A percentile compares a stretch with the other conserved stretches of the same genome.
Conservation (phyloP, 2,329 filamentous ascomycete species). For the Diplodia scrobiculata region DNA sequence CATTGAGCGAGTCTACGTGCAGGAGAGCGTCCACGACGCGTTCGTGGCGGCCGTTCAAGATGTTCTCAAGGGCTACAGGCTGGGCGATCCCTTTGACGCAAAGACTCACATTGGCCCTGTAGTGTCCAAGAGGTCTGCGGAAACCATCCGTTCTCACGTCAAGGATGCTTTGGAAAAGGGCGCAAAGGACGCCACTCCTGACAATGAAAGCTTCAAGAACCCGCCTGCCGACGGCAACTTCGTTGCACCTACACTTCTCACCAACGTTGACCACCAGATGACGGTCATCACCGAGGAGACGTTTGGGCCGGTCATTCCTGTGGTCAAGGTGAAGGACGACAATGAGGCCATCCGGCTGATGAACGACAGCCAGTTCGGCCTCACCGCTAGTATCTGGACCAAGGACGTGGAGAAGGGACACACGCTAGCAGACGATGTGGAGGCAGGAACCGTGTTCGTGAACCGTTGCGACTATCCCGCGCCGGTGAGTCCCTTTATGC, state of each 20-base stretch:
- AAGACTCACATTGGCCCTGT: slow-evolving; percentile 85
- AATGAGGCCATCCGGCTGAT: slow-evolving; percentile 80
- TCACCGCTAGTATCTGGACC: slow-evolving; percentile 97
- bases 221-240: slow-evolving; percentile 81
- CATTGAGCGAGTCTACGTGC: slow-evolving; percentile 87
- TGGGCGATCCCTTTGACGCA: slow-evolving; percentile 83
- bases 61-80: slow-evolving; percentile 74
- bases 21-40: slow-evolving; percentile 77
- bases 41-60: slow-evolving; percentile 79
- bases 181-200: slow-evolving; percentile 79
- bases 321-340: slow-evolving; percentile 82
- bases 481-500: slow-evolving; percentile 65
- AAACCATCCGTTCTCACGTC: slow-evolving; percentile 76
- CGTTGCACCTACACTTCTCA: slow-evolving; percentile 81
- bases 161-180: slow-evolving; percentile 80
- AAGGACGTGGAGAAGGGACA: slow-evolving; percentile 77
- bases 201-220: slow-evolving; percentile 73
- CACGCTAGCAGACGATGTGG: slow-evolving; percentile 75
- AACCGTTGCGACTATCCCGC: slow-evolving; percentile 92
- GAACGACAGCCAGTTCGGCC: slow-evolving; percentile 92
- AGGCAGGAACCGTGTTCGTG: slow-evolving; percentile 94
- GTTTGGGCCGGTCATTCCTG: slow-evolving; percentile 87
- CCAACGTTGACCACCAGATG: slow-evolving; percentile 79
- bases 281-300: slow-evolving; percentile 90
- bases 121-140: slow-evolving; percentile 75